Evolutionary conservation across 2,329 filamentous ascomycete species (phyloP), one percentile per base, ranked within the genome.

Genomic region (Colletotrichum musicola): DNA sequence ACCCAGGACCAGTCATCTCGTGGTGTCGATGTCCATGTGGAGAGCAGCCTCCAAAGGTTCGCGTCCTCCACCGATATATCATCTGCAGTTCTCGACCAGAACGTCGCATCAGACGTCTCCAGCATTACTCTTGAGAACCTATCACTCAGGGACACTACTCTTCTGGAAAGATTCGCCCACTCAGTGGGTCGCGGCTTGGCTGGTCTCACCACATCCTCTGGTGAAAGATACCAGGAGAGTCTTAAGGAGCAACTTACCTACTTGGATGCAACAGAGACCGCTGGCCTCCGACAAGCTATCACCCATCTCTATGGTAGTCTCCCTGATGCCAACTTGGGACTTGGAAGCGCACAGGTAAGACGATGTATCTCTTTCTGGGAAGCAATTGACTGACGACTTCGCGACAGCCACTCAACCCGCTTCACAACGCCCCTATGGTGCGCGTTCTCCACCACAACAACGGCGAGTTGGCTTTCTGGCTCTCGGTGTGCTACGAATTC

Each of bases 401-500:
- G 55, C 71, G 76, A 57, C 80, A 89, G 81, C 85, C 89, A 3
- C 75, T 90, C 9, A 87, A 91, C 71, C 84, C 89, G 13, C 77
- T 91, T 18, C 85, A 88, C 69, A 91, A 92, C 72, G 82, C 83
- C 2, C 81, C 83, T 2, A 76, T 89, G n/a, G 77, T 86, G 3
- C 79, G 81, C 6, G 73, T 89, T 3, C 74, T 89, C 35, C 62
- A 66, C 12, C 60, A 55, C 7, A 77, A 82, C 16, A 69, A 73
- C 4, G 72, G 74, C 13, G 71, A 75, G 58, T 76, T 74, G 74
- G 80, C 70, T 69, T 80, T 74, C 75, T 90, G 87, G 87, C 78
- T 88, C 13, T 85, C 82, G 14, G 77, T 78, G 6, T 84, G 85
- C 70, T 86, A 87, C 60, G 88, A 90, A 58, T 78, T 84, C 54